phyloP scores from a whole-genome alignment of 371 early-diverging fungal genomes.

The Mortierella sp. region DNA sequence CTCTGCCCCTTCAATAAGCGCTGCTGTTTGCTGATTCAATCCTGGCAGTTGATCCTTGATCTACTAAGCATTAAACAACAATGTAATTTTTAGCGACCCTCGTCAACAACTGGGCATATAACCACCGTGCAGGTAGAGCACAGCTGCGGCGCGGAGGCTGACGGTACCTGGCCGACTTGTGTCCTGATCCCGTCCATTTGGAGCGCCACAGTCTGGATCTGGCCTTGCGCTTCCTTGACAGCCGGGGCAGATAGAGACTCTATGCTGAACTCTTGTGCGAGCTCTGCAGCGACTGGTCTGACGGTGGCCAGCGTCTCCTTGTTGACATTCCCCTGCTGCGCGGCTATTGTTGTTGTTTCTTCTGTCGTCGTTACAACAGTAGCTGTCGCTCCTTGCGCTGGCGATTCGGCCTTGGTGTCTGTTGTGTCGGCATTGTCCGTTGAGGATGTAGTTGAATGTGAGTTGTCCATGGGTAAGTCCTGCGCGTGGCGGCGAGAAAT shows the following conservation, averaged over 20 bases:
- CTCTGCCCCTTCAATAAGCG: conserved; percentile 30
- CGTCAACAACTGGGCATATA: not conserved
- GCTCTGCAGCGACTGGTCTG: conserved; percentile 25
- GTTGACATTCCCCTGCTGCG: not conserved
- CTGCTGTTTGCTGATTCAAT: conserved; percentile 33
- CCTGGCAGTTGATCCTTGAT: conserved; percentile 35
- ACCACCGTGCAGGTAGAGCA: not conserved
- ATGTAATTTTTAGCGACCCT: not conserved
- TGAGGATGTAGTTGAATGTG: not conserved
- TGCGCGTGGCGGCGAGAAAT: not conserved
- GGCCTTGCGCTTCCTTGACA: conserved; percentile 33
- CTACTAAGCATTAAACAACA: conserved; percentile 3
- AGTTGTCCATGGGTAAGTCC: not conserved
- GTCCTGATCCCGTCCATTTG: conserved; percentile 54
- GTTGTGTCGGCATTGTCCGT: not conserved
- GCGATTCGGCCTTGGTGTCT: not conserved
- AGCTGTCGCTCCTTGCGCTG: not conserved
- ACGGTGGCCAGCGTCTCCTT: conserved; percentile 14
- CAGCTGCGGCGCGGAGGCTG: not conserved
- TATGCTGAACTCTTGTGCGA: conserved; percentile 43
- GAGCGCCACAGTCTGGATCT: conserved; percentile 54
- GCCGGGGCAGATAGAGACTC: conserved; percentile 39
- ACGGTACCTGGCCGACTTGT: conserved; percentile 33
- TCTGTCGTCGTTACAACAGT: not conserved
- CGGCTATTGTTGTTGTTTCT: not conserved